Evolutionary conservation across 2,329 filamentous ascomycete species (phyloP).

Genomic region (Penicillium frequentans): DNA sequence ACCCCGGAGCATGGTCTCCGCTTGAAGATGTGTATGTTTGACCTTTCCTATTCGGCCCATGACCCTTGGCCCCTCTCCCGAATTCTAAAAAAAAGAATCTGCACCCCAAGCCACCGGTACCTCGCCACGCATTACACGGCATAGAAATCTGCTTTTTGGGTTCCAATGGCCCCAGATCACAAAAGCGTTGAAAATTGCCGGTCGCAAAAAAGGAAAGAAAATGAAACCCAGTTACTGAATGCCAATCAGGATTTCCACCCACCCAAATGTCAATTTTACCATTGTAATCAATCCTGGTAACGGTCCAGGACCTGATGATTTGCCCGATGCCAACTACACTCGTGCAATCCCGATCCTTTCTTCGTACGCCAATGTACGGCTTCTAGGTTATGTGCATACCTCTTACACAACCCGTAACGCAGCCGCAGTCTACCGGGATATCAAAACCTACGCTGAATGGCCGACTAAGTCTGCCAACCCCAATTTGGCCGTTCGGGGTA

Average conservation of each 20-base stretch:
- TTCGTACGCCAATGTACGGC: constrained; percentile 48
- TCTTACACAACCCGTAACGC: constrained; percentile 48
- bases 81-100: constrained; percentile 4
- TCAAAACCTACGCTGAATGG: constrained; percentile 50
- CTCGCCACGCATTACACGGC: constrained; percentile 7
- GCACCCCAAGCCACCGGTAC: constrained; percentile 11
- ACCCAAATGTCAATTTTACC: constrained; percentile 50
- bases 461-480: constrained; percentile 34
- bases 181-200: background rate
- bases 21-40: constrained; percentile 45
- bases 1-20: constrained; percentile 48
- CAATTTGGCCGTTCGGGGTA: constrained; percentile 45
- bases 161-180: constrained; percentile 4
- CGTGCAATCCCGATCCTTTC: constrained; percentile 43
- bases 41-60: constrained; percentile 12
- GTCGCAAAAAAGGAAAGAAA: background rate
- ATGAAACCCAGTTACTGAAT: constrained; percentile 23
- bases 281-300: constrained; percentile 51
- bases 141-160: constrained; percentile 11
- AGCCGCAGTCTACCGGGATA: constrained; percentile 43
- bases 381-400: constrained; percentile 53
- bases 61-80: background rate
- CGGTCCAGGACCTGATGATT: constrained; percentile 45
- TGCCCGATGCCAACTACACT: constrained; percentile 47
- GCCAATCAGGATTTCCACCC: constrained; percentile 35